phyloP scores from a whole-genome alignment of 768 basidiomycete genomes.

The Lentinula sp. region DNA sequence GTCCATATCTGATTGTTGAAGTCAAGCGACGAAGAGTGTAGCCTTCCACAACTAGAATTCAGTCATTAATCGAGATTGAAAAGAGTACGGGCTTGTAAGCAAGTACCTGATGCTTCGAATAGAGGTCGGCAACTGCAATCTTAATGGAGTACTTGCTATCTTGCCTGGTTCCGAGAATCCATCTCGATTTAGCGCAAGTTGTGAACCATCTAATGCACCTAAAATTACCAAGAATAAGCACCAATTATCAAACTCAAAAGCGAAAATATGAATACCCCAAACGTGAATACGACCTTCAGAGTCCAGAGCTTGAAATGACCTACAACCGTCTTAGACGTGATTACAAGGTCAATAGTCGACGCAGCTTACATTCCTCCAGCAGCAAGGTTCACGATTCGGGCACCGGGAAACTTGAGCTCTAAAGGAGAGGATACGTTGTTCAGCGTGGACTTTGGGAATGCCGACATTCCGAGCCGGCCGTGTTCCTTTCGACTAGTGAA shows the following conservation, averaged over 20 bases:
- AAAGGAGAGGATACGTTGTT: conserved; percentile 57
- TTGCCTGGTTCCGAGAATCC: conserved; percentile 55
- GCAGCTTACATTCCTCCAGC: conserved; percentile 75
- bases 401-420: conserved; percentile 52
- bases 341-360: background rate
- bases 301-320: conserved; percentile 86
- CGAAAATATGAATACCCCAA: conserved; percentile 56
- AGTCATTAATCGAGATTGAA: background rate
- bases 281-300: conserved; percentile 65
- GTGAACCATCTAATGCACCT: conserved; percentile 59
- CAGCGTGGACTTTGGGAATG: conserved; percentile 24
- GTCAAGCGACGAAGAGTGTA: conserved; percentile 67
- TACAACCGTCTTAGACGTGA: conserved; percentile 18
- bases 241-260: background rate
- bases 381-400: conserved; percentile 62
- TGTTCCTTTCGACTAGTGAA: conserved; percentile 48
- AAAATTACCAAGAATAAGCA: background rate
- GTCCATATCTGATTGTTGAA: conserved; percentile 59
- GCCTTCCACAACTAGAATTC: conserved; percentile 62
- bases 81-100: background rate
- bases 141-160: conserved; percentile 45
- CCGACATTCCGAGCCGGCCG: conserved; percentile 56
- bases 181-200: conserved; percentile 34
- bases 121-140: conserved; percentile 49
- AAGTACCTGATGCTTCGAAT: conserved; percentile 62